A percentile compares a stretch with the other conserved stretches of the same genome.
phyloP scores from a whole-genome alignment of 805 yeast genomes.

The Cyberlindnera galapagoensis region DNA sequence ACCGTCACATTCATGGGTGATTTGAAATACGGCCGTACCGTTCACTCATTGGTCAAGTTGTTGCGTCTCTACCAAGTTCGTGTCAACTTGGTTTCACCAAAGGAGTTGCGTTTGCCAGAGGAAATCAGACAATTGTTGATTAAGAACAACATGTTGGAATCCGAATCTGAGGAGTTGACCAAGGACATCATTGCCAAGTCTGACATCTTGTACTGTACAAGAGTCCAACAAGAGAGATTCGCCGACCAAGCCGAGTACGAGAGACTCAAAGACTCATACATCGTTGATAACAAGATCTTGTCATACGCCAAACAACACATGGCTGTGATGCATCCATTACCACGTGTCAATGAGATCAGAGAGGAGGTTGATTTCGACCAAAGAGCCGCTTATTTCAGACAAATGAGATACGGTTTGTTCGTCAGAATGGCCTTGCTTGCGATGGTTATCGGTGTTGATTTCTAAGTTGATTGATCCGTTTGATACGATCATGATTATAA shows the following conservation, averaged over 20 bases:
- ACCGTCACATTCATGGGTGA: slow-evolving; percentile 99
- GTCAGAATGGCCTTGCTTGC: slow-evolving; percentile 99
- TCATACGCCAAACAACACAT: slow-evolving; percentile 94
- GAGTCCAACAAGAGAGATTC: slow-evolving; percentile 97
- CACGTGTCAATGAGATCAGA: slow-evolving; percentile 92
- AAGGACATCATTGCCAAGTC: slow-evolving; percentile 82
- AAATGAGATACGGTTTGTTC: slow-evolving; percentile 96
- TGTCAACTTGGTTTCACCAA: slow-evolving; percentile 87
- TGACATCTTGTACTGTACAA: slow-evolving; percentile 95
- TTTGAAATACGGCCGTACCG: slow-evolving; percentile 96
- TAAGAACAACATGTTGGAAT: slow-evolving; percentile 60
- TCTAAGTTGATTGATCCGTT: slow-evolving; percentile 27
- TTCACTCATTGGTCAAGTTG: slow-evolving; percentile 88
- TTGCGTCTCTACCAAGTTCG: slow-evolving; percentile 90
- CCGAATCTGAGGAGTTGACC: slow-evolving; percentile 72
- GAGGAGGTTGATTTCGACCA: slow-evolving; percentile 99
- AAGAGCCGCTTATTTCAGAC: slow-evolving; percentile 99
- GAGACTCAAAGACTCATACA: slow-evolving; percentile 83
- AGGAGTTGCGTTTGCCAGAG: slow-evolving; percentile 78
- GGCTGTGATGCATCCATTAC: slow-evolving; percentile 99
- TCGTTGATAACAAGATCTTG: slow-evolving; percentile 87
- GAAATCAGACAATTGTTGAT: slow-evolving; percentile 61
- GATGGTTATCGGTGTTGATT: slow-evolving; percentile 94
- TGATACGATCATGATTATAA: background rate
- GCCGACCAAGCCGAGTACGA: slow-evolving; percentile 68